Conservation (phyloP, 208 protist genomes). For the Kentomonas sorsogonicus region DNA sequence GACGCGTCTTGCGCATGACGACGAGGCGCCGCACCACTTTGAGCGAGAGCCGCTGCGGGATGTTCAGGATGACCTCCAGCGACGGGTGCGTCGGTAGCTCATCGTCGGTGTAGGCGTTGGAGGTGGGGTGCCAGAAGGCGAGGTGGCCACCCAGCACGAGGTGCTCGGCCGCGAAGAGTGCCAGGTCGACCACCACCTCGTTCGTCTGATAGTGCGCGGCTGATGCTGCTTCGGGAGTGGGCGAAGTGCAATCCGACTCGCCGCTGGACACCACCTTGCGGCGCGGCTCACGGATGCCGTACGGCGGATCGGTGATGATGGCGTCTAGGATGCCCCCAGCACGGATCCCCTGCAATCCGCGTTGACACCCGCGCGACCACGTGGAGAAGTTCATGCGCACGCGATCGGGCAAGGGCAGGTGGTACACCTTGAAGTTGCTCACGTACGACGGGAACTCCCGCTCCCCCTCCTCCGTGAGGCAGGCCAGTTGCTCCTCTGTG, state of each 20-base stretch:
- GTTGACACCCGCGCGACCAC: constrained; percentile 18
- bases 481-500: constrained; percentile 18
- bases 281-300: constrained; percentile 80
- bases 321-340: constrained; percentile 77
- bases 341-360: background rate
- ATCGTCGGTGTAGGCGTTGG: constrained; percentile 68
- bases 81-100: constrained; percentile 92
- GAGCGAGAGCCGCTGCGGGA: constrained; percentile 79
- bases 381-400: constrained; percentile 81
- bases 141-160: constrained; percentile 86
- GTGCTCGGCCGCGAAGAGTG: constrained; percentile 86
- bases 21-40: constrained; percentile 75
- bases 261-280: constrained; percentile 25
- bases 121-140: constrained; percentile 94
- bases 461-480: constrained; percentile 40
- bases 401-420: constrained; percentile 59
- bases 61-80: constrained; percentile 63
- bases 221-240: background rate
- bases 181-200: constrained; percentile 86
- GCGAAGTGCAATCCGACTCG: background rate
- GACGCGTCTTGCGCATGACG: constrained; percentile 46
- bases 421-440: constrained; percentile 90
- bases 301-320: constrained; percentile 91
- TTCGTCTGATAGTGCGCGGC: constrained; percentile 27
- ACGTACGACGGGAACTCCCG: constrained; percentile 36